Evolutionary conservation across 768 basidiomycete genomes (phyloP).

Genomic region (Candolleomyces aberdarensis): DNA sequence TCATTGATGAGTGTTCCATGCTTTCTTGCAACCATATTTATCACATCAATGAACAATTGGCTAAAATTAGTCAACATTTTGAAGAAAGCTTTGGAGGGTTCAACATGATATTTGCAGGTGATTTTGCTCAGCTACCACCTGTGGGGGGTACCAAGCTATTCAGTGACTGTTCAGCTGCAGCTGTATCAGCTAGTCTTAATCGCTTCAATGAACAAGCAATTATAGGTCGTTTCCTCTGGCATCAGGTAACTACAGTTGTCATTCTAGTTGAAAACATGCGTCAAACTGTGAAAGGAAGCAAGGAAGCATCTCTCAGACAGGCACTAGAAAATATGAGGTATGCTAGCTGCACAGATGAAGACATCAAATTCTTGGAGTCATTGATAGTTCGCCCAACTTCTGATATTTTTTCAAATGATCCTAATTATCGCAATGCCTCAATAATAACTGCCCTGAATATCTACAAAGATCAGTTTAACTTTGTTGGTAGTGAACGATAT

Average conservation of each 20-base stretch:
- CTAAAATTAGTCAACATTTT: conserved; percentile 12
- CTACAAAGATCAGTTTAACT: conserved; percentile 36
- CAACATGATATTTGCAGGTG: conserved; percentile 42
- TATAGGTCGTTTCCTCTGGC: conserved; percentile 26
- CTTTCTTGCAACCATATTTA: conserved; percentile 26
- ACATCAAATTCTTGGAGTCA: conserved; percentile 31
- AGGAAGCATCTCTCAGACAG: conserved; percentile 14
- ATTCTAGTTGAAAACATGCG: conserved; percentile 33
- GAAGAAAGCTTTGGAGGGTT: conserved; percentile 30
- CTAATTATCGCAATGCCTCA: conserved; percentile 28
- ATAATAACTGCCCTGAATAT: conserved; percentile 37
- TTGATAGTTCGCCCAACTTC: conserved; percentile 10
- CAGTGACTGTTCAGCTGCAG: too few species aligned
- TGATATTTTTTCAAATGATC: neutral
- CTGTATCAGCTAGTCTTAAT: too few species aligned
- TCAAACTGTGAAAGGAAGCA: conserved; percentile 14
- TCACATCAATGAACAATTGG: conserved; percentile 20
- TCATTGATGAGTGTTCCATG: conserved; percentile 45
- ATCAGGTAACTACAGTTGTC: conserved; percentile 28
- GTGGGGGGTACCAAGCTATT: too few species aligned
- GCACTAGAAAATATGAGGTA: conserved; percentile 28
- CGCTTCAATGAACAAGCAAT: too few species aligned
- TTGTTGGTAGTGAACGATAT: conserved; percentile 27
- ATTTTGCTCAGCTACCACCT: conserved; percentile 46
- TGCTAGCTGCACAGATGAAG: conserved; percentile 20